Evolutionary conservation across 1,284 basidiomycete genomes (phyloP), one percentile per base, ranked within the genome.

Genomic region (Inonotus hispidus): DNA sequence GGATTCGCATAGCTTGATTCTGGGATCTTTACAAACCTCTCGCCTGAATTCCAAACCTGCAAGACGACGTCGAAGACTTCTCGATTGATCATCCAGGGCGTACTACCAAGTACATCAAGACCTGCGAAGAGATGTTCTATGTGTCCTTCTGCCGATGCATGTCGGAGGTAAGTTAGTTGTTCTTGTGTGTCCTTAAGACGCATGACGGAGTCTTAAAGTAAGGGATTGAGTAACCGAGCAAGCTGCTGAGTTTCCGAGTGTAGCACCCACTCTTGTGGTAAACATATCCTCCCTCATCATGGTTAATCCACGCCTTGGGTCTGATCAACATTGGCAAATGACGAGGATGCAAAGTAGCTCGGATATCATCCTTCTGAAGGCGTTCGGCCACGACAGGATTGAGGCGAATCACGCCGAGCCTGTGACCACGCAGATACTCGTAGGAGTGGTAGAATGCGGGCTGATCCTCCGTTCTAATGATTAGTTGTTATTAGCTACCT

Each of bases 291-390:
- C 96, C 97, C 46, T 88, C 79, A 63, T 92, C 83, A 68, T 87
- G 82, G 60, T 78, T 79, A 0, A 90, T 72, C 96, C 96, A 99
- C 0, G 92, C 91, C 67, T 88, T 88, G 0, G 97, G 96, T 62
- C 87, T 88, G 23, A 97, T 85, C 1, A 99, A 81, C 96, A 99
- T 99, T 7, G 96, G 96, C 50, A 99, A 79, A 72, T 97, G 93
- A 7, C 95, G 90, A 14, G 96, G 94, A 72, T 96, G 93, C 10
- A 98, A 77, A 0, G 91, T 87, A 57, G 88, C 84, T n/a, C 80
- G 76, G 4, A 95, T 71, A 39, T 78, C 80, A 66, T 98, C 95
- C 64, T 84, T 87, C 7, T 92, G 87, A 62, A 99, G 77, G 1
- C 90, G 83, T 21, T 90, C 84, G 1, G 87, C 80, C 10, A 99